Conservation (phyloP, 1,139 yeast genomes). For the Scheffersomyces segobiensis region DNA sequence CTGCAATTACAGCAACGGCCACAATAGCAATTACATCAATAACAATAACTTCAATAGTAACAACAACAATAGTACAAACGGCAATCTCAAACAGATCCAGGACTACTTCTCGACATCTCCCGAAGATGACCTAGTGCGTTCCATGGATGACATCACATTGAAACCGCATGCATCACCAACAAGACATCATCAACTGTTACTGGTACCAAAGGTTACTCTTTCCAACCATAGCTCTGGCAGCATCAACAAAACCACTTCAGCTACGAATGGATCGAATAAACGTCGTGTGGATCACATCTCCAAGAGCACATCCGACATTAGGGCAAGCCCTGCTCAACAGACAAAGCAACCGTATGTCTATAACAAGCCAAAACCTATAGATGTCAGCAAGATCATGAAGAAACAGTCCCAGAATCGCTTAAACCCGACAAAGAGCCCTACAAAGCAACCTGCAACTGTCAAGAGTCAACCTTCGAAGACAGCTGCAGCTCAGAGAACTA, state of each 20-base stretch:
- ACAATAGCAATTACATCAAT: not conserved
- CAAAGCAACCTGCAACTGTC: conserved; percentile 10
- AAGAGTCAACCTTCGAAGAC: conserved; percentile 1
- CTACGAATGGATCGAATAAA: not conserved
- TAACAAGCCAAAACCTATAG: conserved; percentile 44
- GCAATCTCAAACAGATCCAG: not conserved
- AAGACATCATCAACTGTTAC: not conserved
- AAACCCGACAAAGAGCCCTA: conserved; percentile 21
- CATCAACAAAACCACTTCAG: not conserved
- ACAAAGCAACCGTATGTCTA: conserved; percentile 32
- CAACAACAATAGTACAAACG: not conserved
- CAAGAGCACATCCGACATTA: conserved; percentile 16
- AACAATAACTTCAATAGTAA: not conserved
- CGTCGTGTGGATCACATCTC: conserved; percentile 5
- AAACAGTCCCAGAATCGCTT: conserved; percentile 6
- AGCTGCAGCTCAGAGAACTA: conserved; percentile 5
- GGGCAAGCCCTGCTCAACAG: conserved; percentile 2
- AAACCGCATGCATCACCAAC: conserved; percentile 20
- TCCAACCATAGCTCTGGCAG: conserved; percentile 2
- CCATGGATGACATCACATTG: conserved; percentile 21
- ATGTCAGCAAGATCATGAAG: conserved; percentile 37
- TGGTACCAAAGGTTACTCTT: not conserved
- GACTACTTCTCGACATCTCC: not conserved
- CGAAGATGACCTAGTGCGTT: not conserved
- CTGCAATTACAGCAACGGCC: not conserved